These are phyloP conservation scores for Corymbia citriodora DNA, from an alignment of 441 rosid genomes.

Conservation along the genomic window DNA sequence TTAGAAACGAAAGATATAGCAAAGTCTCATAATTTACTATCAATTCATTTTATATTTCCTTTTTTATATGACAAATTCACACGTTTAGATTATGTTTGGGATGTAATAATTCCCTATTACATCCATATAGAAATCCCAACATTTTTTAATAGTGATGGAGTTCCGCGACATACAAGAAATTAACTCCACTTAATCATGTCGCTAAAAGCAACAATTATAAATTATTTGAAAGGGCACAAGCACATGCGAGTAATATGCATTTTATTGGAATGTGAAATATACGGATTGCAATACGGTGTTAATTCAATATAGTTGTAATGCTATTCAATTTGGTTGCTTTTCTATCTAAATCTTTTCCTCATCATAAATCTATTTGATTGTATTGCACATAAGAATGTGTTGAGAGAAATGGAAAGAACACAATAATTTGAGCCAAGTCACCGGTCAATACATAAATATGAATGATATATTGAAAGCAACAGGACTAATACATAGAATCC, in stretches of 20 bases:
- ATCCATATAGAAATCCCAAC: not conserved
- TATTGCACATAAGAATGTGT: not conserved
- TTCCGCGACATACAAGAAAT: not conserved
- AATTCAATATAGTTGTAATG: not conserved
- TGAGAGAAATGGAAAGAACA: not conserved
- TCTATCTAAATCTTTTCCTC: not conserved
- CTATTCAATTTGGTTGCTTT: too few relatives aligned
- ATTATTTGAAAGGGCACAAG: not conserved
- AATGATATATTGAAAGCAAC: not conserved
- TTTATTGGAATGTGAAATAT: not conserved
- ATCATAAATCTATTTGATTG: not conserved
- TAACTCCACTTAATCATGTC: not conserved
- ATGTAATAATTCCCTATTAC: not conserved
- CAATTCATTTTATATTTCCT: not conserved
- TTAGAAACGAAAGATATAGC: not conserved
- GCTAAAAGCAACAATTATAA: not conserved
- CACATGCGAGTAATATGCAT: not conserved
- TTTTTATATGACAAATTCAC: not conserved
- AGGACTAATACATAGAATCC: not conserved
- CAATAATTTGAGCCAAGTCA: not conserved
- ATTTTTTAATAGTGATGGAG: not conserved
- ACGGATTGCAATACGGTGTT: not conserved
- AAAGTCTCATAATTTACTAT: not conserved
- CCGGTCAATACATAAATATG: rapidly evolving
- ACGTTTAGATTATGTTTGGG: not conserved